Conservation (phyloP, 768 basidiomycete species). For the Tulasnella sp. region DNA sequence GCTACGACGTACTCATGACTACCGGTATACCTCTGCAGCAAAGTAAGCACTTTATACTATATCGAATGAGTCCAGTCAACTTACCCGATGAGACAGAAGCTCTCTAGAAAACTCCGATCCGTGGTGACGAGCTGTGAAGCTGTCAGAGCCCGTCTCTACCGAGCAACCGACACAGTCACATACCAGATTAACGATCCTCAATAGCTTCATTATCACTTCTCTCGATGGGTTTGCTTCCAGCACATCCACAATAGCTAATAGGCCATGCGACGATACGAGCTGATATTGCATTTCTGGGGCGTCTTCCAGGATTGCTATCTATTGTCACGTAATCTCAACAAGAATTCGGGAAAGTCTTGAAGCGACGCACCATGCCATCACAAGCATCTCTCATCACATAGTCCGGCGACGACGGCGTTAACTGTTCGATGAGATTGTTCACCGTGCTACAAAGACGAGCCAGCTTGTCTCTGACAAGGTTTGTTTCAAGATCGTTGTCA, state of each 20-base stretch:
- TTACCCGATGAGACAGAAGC: conserved; percentile 85
- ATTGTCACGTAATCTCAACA: background rate
- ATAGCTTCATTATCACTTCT: conserved; percentile 72
- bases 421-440: conserved; percentile 74
- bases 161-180: conserved; percentile 18
- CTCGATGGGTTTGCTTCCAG: conserved; percentile 77
- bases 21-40: conserved; percentile 75
- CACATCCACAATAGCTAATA: conserved; percentile 90
- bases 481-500: conserved; percentile 85
- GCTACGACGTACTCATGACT: conserved; percentile 61
- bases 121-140: conserved; percentile 34
- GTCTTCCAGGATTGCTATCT: conserved; percentile 69
- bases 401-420: conserved; percentile 70
- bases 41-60: conserved; percentile 19
- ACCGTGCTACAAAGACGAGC: conserved; percentile 75
- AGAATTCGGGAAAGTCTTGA: background rate
- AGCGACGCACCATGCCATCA: conserved; percentile 64
- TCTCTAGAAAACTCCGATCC: conserved; percentile 81
- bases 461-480: conserved; percentile 85
- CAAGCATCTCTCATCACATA: conserved; percentile 76
- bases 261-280: conserved; percentile 84
- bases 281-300: conserved; percentile 79
- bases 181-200: conserved; percentile 86
- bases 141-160: background rate
- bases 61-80: conserved; percentile 18